Conservation (phyloP, 345 rosid genomes). For the Heritiera fomes region DNA sequence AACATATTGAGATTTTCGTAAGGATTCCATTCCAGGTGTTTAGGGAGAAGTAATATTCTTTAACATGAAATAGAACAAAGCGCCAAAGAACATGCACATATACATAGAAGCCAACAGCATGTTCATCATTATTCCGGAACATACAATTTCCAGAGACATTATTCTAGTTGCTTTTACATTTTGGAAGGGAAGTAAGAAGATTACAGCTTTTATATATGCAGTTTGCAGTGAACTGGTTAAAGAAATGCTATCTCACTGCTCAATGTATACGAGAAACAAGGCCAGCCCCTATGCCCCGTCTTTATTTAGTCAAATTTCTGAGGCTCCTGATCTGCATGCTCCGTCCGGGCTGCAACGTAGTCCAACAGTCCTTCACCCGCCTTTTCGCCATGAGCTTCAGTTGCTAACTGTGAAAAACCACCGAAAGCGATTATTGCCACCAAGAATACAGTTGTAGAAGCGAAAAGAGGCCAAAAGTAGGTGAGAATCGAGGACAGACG, state of each 20-base stretch:
- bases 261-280: background rate
- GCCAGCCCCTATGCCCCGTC: background rate
- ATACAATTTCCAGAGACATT: slow-evolving; percentile 9
- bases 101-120: slow-evolving; percentile 6
- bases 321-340: slow-evolving; percentile 28
- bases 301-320: slow-evolving; percentile 15
- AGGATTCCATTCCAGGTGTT: background rate
- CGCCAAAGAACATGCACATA: background rate
- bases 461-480: slow-evolving; percentile 88
- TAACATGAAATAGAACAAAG: background rate
- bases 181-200: background rate
- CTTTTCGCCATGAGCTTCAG: slow-evolving; percentile 40
- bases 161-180: slow-evolving; percentile 4
- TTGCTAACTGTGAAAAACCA: slow-evolving; percentile 52
- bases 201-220: slow-evolving; percentile 6
- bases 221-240: slow-evolving; percentile 16
- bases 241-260: background rate
- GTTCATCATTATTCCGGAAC: background rate
- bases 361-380: slow-evolving; percentile 64
- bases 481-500: slow-evolving; percentile 53
- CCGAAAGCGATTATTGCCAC: slow-evolving; percentile 56
- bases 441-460: slow-evolving; percentile 71
- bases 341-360: slow-evolving; percentile 58
- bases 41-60: background rate
- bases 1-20: background rate